Conservation (phyloP, 331 rosid species). For the Saraca asoca region DNA sequence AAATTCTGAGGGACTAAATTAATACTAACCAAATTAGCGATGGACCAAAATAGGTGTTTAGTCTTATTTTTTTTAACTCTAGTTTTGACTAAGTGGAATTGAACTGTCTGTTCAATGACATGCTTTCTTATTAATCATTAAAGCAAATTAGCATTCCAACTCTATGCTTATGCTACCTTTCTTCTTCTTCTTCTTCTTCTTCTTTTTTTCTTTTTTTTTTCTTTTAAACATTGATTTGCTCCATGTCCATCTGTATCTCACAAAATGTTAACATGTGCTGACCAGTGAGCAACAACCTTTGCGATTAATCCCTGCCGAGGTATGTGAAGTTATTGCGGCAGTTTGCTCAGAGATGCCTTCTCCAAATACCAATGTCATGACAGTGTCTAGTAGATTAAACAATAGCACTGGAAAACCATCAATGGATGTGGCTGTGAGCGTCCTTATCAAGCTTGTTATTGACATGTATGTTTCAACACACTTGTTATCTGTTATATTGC, state of each 20-base stretch:
- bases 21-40: too few species aligned
- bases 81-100: neutral
- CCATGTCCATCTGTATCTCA: conserved; percentile 39
- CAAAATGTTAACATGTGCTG: conserved; percentile 44
- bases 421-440: conserved; percentile 98
- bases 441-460: conserved; percentile 93
- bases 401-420: conserved; percentile 82
- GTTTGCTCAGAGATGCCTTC: conserved; percentile 90
- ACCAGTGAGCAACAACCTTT: conserved; percentile 97
- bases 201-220: too few species aligned
- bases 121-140: conserved; percentile 15
- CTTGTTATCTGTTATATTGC: conserved; percentile 33
- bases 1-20: too few species aligned
- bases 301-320: conserved; percentile 96
- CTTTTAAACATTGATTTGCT: conserved; percentile 27
- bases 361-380: conserved; percentile 54
- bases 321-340: conserved; percentile 92
- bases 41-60: too few species aligned
- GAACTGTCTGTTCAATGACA: neutral
- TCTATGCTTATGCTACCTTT: too few species aligned
- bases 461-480: conserved; percentile 83
- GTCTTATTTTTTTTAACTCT: neutral
- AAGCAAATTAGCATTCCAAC: conserved; percentile 5
- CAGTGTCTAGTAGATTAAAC: conserved; percentile 67
- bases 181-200: neutral